Base-by-base conservation (phyloP, 345 rosid species). In the Gynandropsis gynandra region DNA sequence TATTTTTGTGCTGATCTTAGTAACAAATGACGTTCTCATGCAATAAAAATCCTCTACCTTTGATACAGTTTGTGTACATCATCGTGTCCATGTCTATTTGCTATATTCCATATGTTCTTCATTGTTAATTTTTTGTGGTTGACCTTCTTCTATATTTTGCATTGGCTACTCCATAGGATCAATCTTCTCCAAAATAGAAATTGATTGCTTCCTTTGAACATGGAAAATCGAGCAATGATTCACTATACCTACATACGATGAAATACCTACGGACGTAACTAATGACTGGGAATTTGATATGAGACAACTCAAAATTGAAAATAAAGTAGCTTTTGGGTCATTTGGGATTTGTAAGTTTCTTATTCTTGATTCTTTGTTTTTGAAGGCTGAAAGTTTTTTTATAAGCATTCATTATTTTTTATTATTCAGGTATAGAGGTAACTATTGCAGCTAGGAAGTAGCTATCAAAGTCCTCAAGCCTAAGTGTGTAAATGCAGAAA, bases 231-330 rank as follows among this genome's bases (percentile, higher is more conserved):
- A 72, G 50, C n/a, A n/a, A n/a, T n/a, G n/a, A n/a, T n/a, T n/a
- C n/a, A n/a, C n/a, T n/a, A n/a, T n/a, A n/a, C n/a, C 52, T 42
- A 69, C 71, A 33, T 73, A 74, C 68, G 76, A 87, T 52, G 80
- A 85, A 71, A 81, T 92, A 64, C 98, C 98, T 27, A 71, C 74
- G 7, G 98, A 87, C 76, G 97, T 83, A 53, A 79, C 83, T 68
- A 90, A 92, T 80, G 97, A 82, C 58, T 92, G 97, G 97, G 98
- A 87, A 75, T 80, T 87, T 66, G 90, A 82, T 74, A 45, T 74
- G 66, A 76, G 63, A 50, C 98, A 78, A 59, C 80, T 92, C 67
- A 80, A 68, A 58, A 62, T 78, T 53, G 93, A 66, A 62, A 76
- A 67, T 66, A 87, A 81, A 69, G 84, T 87, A 60, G 88, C 88